Evolutionary conservation across 129 eudicot species (phyloP).

Genomic region (Tanacetum coccineum): DNA sequence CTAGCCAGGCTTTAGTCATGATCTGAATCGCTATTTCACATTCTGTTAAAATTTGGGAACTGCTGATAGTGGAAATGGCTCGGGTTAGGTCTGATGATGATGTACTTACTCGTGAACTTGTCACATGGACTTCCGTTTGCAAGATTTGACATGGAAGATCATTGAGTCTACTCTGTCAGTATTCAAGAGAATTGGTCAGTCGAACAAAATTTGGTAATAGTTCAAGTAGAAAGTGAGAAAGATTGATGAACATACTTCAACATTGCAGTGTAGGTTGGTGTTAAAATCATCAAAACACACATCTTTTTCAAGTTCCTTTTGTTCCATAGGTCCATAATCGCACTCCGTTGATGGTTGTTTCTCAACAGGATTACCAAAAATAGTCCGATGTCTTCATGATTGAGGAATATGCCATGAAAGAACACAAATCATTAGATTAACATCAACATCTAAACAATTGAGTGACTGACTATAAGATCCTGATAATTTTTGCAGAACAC

Average conservation of each 20-base stretch:
- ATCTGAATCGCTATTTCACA: conserved; percentile 68
- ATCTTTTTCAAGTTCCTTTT: conserved; percentile 29
- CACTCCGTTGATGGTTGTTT: conserved; percentile 31
- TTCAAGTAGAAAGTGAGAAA: conserved; percentile 4
- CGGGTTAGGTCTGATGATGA: conserved; percentile 35
- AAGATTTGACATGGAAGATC: conserved; percentile 43
- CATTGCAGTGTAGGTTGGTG: conserved; percentile 22
- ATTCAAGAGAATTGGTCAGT: conserved; percentile 22
- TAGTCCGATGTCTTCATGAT: conserved; percentile 44
- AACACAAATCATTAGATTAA: neutral
- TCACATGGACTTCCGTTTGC: conserved; percentile 27
- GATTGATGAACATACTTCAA: conserved; percentile 35
- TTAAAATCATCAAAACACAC: conserved; percentile 26
- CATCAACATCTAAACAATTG: neutral
- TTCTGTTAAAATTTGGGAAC: conserved; percentile 45
- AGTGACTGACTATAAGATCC: no score
- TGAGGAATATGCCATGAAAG: neutral
- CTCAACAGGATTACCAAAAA: conserved; percentile 49
- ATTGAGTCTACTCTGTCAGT: conserved; percentile 44
- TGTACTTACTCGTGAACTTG: conserved; percentile 8
- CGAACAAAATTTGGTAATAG: neutral
- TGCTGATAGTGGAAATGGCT: conserved; percentile 48
- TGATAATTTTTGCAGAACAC: no score
- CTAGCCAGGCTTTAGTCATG: conserved; percentile 60
- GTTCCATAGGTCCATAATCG: conserved; percentile 34